phyloP scores from a whole-genome alignment of 2,329 filamentous ascomycete species.

The Rachicladosporium sp. region DNA sequence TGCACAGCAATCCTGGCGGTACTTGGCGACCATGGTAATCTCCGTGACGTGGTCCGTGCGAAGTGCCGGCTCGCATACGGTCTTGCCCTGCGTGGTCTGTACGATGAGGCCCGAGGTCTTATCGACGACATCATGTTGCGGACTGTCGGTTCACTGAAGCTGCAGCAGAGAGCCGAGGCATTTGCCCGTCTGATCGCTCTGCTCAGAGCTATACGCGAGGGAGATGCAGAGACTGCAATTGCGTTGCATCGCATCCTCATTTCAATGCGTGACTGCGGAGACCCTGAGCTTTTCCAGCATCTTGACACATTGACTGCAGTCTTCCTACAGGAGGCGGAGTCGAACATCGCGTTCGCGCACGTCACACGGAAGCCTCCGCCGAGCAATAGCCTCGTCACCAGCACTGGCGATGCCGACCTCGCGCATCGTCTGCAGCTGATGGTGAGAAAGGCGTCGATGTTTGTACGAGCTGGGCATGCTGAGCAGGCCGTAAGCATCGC shows the following conservation, averaged over 20 bases:
- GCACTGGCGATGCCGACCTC: slow-evolving; percentile 33
- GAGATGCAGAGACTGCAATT: neutral
- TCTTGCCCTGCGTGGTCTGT: slow-evolving; percentile 54
- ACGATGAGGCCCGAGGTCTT: slow-evolving; percentile 51
- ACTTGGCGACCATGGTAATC: slow-evolving; percentile 49
- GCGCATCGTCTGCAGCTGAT: slow-evolving; percentile 59
- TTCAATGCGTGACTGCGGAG: neutral
- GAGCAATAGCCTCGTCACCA: neutral
- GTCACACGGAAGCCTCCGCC: neutral
- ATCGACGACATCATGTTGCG: slow-evolving; percentile 50
- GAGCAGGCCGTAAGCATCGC: slow-evolving; percentile 66
- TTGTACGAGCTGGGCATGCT: slow-evolving; percentile 54
- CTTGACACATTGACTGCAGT: too few species aligned
- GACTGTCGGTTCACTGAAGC: slow-evolving; percentile 59
- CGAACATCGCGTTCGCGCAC: neutral
- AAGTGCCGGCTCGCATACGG: slow-evolving; percentile 58
- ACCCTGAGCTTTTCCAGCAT: neutral
- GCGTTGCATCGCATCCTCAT: neutral
- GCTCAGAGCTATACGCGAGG: slow-evolving; percentile 1
- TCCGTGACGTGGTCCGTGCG: slow-evolving; percentile 70
- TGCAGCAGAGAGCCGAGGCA: slow-evolving; percentile 60
- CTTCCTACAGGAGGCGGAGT: too few species aligned
- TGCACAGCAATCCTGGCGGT: slow-evolving; percentile 67
- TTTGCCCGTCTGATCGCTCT: slow-evolving; percentile 48
- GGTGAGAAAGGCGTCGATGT: slow-evolving; percentile 58